Conservation (phyloP, 1,139 yeast genomes). For the Blastobotrys indianensis region DNA sequence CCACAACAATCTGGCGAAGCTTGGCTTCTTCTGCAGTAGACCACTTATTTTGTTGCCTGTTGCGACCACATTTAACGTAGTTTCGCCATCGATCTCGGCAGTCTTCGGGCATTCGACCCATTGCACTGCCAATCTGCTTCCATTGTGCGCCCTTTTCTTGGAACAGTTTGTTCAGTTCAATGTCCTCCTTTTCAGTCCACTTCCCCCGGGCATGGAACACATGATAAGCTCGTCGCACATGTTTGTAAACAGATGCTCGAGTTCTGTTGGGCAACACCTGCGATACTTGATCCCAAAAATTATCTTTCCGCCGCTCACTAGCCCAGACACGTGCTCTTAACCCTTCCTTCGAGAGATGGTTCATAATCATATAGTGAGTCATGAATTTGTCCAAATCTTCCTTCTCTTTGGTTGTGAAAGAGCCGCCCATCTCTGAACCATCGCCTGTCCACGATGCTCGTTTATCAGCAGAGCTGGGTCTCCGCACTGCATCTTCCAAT, state of each 20-base stretch:
- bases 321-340: constrained; percentile 86
- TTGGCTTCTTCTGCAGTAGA: constrained; percentile 60
- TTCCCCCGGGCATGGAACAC: constrained; percentile 80
- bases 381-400: constrained; percentile 68
- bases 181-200: constrained; percentile 82
- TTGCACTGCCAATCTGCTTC: constrained; percentile 68
- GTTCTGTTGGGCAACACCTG: constrained; percentile 77
- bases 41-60: constrained; percentile 76
- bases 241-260: constrained; percentile 84
- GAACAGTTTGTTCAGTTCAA: constrained; percentile 54
- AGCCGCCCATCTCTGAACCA: constrained; percentile 37
- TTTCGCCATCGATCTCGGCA: constrained; percentile 96
- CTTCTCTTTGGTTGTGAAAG: constrained; percentile 60
- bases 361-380: constrained; percentile 56
- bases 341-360: constrained; percentile 57
- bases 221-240: constrained; percentile 83
- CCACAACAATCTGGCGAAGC: constrained; percentile 51
- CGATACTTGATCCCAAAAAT: constrained; percentile 79
- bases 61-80: constrained; percentile 81
- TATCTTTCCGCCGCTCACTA: constrained; percentile 74
- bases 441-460: constrained; percentile 25
- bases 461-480: constrained; percentile 1
- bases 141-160: constrained; percentile 71
- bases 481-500: neutral
- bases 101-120: constrained; percentile 96